Percentiles rank a stretch among this genome's conserved stretches.
phyloP scores from a whole-genome alignment of 2,329 filamentous ascomycete species.

The Pseudogymnoascus sp. region DNA sequence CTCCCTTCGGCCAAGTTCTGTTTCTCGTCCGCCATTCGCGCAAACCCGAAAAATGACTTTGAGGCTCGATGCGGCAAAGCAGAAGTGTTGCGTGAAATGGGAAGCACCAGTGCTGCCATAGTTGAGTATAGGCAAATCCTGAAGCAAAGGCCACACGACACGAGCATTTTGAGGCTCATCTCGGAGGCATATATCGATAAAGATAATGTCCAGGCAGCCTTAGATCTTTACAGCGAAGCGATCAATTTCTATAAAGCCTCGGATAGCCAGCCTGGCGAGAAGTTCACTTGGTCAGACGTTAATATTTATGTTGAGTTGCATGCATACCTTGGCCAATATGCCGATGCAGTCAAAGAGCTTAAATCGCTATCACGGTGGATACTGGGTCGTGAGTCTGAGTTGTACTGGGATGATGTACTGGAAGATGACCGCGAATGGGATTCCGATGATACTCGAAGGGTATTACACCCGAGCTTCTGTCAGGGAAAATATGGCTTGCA shows the following conservation, averaged over 20 bases:
- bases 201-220: slow-evolving; percentile 26
- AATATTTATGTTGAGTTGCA: slow-evolving; percentile 81
- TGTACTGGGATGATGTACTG: slow-evolving; percentile 65
- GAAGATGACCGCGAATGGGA: slow-evolving; percentile 90
- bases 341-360: slow-evolving; percentile 60
- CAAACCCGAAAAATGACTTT: slow-evolving; percentile 46
- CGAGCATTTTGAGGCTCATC: slow-evolving; percentile 27
- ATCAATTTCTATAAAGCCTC: slow-evolving; percentile 23
- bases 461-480: slow-evolving; percentile 53
- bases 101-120: slow-evolving; percentile 46
- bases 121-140: slow-evolving; percentile 50
- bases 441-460: slow-evolving; percentile 59
- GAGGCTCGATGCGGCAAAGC: slow-evolving; percentile 54
- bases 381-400: slow-evolving; percentile 64
- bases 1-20: slow-evolving; percentile 50
- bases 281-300: slow-evolving; percentile 65
- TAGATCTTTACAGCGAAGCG: slow-evolving; percentile 27
- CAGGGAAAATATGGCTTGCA: slow-evolving; percentile 44
- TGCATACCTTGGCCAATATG: slow-evolving; percentile 53
- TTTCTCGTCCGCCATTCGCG: slow-evolving; percentile 52
- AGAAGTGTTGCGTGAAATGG: slow-evolving; percentile 48
- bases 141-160: slow-evolving; percentile 42
- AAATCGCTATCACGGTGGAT: slow-evolving; percentile 75
- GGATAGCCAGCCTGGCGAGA: slow-evolving; percentile 11
- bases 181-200: slow-evolving; percentile 30